Evolutionary conservation across 352 stramenopile species (phyloP).

Genomic region (Phytophthora pluvialis): DNA sequence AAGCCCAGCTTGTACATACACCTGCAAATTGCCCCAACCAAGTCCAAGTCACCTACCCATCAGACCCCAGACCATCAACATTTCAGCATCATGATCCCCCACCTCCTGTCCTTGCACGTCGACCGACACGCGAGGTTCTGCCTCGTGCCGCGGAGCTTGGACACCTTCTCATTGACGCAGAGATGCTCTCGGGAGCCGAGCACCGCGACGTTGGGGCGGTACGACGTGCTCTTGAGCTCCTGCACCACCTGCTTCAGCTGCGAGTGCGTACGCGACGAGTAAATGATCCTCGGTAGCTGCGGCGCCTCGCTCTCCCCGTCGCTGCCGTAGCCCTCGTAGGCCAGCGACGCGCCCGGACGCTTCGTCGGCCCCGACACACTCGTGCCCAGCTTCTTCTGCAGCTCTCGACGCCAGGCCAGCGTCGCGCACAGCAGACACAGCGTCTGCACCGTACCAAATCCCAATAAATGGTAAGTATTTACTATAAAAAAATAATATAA

Average conservation of each 20-base stretch:
- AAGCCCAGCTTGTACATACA: slow-evolving; percentile 84
- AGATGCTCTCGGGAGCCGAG: slow-evolving; percentile 97
- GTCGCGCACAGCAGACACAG: slow-evolving; percentile 96
- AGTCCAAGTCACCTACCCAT: background rate
- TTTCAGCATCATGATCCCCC: background rate
- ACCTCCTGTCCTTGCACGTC: slow-evolving; percentile 91
- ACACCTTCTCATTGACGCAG: slow-evolving; percentile 96
- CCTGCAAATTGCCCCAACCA: slow-evolving; percentile 28
- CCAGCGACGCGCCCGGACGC: slow-evolving; percentile 28
- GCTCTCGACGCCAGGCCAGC: slow-evolving; percentile 92
- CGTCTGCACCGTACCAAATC: slow-evolving; percentile 63
- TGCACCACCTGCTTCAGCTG: slow-evolving; percentile 97
- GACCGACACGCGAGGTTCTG: slow-evolving; percentile 90
- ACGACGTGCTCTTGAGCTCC: slow-evolving; percentile 96
- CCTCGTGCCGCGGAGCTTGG: slow-evolving; percentile 78
- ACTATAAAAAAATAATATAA: background rate
- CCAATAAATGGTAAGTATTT: background rate
- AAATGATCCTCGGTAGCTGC: slow-evolving; percentile 94
- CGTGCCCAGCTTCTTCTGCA: slow-evolving; percentile 58
- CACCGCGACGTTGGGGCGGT: slow-evolving; percentile 88
- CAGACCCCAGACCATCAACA: background rate
- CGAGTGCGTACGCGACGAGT: slow-evolving; percentile 98
- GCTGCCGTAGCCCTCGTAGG: slow-evolving; percentile 63
- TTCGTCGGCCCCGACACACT: slow-evolving; percentile 5
- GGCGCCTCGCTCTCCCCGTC: slow-evolving; percentile 44